A percentile compares a stretch with the other conserved stretches of the same genome.
Evolutionary conservation across 2,329 filamentous ascomycete genomes (phyloP).

Genomic region (Thielaviopsis euricoi): DNA sequence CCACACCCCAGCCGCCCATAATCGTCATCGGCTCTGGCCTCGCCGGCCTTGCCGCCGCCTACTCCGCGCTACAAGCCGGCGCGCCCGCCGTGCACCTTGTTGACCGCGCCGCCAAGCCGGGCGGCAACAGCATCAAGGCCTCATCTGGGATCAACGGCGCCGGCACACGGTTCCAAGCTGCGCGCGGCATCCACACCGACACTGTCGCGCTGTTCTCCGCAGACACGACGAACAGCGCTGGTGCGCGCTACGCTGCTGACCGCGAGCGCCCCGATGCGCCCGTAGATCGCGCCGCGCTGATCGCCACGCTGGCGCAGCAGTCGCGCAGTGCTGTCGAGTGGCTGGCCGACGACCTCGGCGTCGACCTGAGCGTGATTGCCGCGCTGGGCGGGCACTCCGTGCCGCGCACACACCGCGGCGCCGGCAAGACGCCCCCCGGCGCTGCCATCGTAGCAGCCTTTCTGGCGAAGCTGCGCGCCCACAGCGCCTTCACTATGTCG

Average conservation of each 20-base stretch:
- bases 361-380: slow-evolving; percentile 42
- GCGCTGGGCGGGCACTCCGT: slow-evolving; percentile 42
- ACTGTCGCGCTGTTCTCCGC: slow-evolving; percentile 26
- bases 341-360: slow-evolving; percentile 37
- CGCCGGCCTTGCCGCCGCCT: slow-evolving; percentile 43
- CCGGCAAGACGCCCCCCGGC: slow-evolving; percentile 38
- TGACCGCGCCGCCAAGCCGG: slow-evolving; percentile 41
- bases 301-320: slow-evolving; percentile 29
- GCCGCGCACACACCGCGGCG: slow-evolving; percentile 40
- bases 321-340: slow-evolving; percentile 37
- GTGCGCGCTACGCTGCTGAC: slow-evolving; percentile 21
- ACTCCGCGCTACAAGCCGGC: slow-evolving; percentile 34
- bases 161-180: slow-evolving; percentile 37
- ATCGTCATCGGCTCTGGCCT: slow-evolving; percentile 50
- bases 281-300: slow-evolving; percentile 26
- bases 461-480: slow-evolving; percentile 31
- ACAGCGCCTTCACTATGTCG: slow-evolving; percentile 32
- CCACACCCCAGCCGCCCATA: slow-evolving; percentile 20
- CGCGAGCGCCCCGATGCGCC: slow-evolving; percentile 15
- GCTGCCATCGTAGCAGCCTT: slow-evolving; percentile 40
- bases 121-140: slow-evolving; percentile 50
- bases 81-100: slow-evolving; percentile 37
- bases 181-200: slow-evolving; percentile 20
- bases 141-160: slow-evolving; percentile 51
- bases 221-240: slow-evolving; percentile 42